phyloP scores from a whole-genome alignment of 1,284 basidiomycete genomes.

The Chalciporus sp. region DNA sequence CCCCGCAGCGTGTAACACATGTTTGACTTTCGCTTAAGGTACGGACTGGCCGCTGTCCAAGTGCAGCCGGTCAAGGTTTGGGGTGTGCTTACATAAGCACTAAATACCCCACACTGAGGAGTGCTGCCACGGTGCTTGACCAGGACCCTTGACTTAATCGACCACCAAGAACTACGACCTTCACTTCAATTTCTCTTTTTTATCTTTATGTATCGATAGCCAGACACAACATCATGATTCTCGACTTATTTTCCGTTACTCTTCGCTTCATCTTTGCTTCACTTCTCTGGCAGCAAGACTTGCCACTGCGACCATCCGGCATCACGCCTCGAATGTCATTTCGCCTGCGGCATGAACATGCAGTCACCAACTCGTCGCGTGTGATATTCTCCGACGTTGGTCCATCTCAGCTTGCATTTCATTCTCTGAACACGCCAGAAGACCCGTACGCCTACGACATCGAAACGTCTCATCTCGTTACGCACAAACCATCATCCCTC shows the following conservation, averaged over 20 bases:
- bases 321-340: constrained; percentile 46
- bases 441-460: constrained; percentile 40
- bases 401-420: constrained; percentile 29
- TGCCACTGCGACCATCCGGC: constrained; percentile 4
- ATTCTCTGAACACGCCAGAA: constrained; percentile 22
- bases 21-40: too few species aligned
- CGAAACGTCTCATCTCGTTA: constrained; percentile 38
- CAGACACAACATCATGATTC: constrained; percentile 17
- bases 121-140: background rate
- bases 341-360: constrained; percentile 65
- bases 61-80: too few species aligned
- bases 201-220: constrained; percentile 1
- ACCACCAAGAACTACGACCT: background rate
- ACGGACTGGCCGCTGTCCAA: too few species aligned
- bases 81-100: background rate
- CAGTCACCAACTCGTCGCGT: constrained; percentile 49
- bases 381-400: constrained; percentile 58
- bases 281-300: constrained; percentile 24
- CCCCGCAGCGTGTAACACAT: too few species aligned
- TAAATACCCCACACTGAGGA: background rate
- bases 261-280: constrained; percentile 30
- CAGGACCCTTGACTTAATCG: background rate
- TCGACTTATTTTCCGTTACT: constrained; percentile 24
- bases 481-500: constrained; percentile 49
- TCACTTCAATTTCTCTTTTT: background rate